Conservation (phyloP, 225 moss, liverwort and hornwort genomes). For the Marchantia polymorpha region DNA sequence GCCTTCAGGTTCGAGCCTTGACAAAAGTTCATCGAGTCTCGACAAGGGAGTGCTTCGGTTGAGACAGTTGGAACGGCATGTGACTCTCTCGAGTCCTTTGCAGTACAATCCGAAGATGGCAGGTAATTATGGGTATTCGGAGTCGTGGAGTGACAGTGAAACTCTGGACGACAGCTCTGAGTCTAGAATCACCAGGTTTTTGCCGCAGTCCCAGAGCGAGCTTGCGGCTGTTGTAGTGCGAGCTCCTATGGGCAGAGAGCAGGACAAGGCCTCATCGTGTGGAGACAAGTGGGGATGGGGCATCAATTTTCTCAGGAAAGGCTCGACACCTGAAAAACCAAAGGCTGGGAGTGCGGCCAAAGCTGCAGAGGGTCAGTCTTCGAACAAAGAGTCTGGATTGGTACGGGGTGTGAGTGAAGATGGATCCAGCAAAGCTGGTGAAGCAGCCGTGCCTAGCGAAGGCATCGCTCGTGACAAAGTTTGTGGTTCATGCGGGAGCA, state of each 20-base stretch:
- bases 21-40: conserved; percentile 11
- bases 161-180: conserved; percentile 35
- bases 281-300: conserved; percentile 52
- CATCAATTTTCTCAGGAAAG: conserved; percentile 43
- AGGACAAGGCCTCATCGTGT: conserved; percentile 22
- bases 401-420: not conserved
- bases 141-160: conserved; percentile 44
- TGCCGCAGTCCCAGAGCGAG: conserved; percentile 30
- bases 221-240: conserved; percentile 47
- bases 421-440: not conserved
- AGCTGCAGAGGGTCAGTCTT: not conserved
- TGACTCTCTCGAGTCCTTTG: conserved; percentile 25
- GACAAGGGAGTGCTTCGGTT: conserved; percentile 30
- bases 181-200: not conserved
- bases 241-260: conserved; percentile 31
- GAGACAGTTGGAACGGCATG: conserved; percentile 30
- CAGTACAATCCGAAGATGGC: not conserved
- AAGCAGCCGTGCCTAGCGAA: not conserved
- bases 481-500: conserved; percentile 29
- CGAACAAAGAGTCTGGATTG: not conserved
- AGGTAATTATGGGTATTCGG: too few species aligned
- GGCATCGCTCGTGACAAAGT: conserved; percentile 16
- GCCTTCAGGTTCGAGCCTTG: conserved; percentile 5
- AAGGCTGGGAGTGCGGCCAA: conserved; percentile 2
- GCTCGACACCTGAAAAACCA: not conserved